Conservation (phyloP, 208 protist species). For the Naegleria fowleri region DNA sequence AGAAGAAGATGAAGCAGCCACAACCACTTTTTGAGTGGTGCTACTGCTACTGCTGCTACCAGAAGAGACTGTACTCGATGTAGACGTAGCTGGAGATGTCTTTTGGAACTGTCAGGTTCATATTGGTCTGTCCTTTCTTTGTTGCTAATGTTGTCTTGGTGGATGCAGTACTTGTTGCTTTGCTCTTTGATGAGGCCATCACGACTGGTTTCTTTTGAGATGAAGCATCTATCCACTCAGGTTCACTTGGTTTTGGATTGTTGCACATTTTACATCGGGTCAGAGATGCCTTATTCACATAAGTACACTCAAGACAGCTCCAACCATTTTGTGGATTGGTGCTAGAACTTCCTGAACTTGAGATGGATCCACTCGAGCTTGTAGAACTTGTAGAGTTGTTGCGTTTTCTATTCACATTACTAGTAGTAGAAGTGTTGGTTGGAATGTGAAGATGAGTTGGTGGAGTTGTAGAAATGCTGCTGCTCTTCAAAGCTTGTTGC, state of each 20-base stretch:
- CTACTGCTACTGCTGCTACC: not conserved
- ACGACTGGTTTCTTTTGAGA: not conserved
- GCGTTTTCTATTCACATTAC: not conserved
- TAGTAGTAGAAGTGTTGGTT: not conserved
- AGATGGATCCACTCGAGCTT: too few relatives aligned
- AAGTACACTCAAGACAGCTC: not conserved
- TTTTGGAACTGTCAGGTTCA: not conserved
- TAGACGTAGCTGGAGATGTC: too few relatives aligned
- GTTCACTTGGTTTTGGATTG: not conserved
- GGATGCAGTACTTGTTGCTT: not conserved
- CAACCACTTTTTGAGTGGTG: not conserved
- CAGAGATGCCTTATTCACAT: not conserved
- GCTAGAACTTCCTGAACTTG: not conserved
- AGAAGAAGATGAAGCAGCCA: not conserved
- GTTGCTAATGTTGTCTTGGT: not conserved
- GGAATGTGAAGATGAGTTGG: not conserved
- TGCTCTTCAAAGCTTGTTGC: not conserved
- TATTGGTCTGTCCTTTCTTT: not conserved
- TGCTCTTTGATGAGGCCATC: not conserved
- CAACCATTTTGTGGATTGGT: not conserved
- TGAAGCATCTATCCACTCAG: not conserved
- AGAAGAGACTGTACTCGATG: not conserved
- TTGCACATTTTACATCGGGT: not conserved
- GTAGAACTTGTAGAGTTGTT: not conserved
- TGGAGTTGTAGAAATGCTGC: not conserved